Evolutionary conservation across 2,329 filamentous ascomycete species (phyloP), one percentile per base, ranked within the genome.

Genomic region (Phaeosphaeria sp.): DNA sequence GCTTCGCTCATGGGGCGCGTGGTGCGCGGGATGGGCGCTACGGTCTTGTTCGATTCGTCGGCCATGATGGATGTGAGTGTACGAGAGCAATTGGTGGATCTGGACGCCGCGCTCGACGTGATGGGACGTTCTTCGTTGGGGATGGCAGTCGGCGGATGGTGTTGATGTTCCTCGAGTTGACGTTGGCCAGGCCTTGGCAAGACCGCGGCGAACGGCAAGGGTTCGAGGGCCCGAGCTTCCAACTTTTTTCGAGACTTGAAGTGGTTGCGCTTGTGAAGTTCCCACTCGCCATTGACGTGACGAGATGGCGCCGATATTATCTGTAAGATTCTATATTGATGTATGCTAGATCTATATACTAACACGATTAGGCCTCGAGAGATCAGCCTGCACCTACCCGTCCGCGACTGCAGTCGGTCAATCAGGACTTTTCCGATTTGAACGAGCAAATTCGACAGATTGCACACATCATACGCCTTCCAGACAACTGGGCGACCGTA

Each of bases 1-100:
- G 94, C 92, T 85, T 99, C 95, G 85, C 94, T 98, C 82, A 97
- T 90, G 65, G 95, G 94, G 80, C 87, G 86, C 76, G 81, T 86
- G 63, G 87, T 82, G 71, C 92, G 88, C 79, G 90, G 85, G 77
- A 90, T 85, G 71, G 88, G 84, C 68, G 87, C 82, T 65, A 85
- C 80, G 73, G 86, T 72, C 61, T 81, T 71, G 57, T 76, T 77
- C 80, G 76, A 84, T 82, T 82, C 65, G 82, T 87, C 84, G 77
- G 85, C 82, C 85, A 88, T 88, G 76, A 75, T 49, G 62, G 63
- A 67, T 41, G 20, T 36, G 41, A 22, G 50, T 2, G 50, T 46
- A 25, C 27, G 27, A 52, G 33, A 48, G 62, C 69, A 73, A 75
- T 76, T 74, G 71, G 55, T 63, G 53, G 59, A 56, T 39, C 60